These are phyloP conservation scores for Ceratobasidium sp. DNA, from an alignment of 1,284 basidiomycete species.

Conservation along the genomic window DNA sequence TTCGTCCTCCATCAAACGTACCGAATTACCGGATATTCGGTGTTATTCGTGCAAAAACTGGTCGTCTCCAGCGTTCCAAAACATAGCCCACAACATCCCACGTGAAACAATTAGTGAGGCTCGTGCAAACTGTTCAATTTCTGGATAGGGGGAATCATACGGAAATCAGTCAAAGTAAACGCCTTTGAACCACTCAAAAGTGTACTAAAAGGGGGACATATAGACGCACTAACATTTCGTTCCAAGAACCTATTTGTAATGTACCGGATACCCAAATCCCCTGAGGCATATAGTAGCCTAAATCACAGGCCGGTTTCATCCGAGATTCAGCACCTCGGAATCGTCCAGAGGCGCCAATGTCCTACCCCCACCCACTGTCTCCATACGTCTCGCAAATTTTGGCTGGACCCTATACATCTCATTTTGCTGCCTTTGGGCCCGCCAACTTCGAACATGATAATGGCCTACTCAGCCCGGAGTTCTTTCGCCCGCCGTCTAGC, in stretches of 20 bases:
- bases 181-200: neutral
- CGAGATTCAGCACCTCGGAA: conserved; percentile 8
- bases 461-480: too few relatives aligned
- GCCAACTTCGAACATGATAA: too few relatives aligned
- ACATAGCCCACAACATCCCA: neutral
- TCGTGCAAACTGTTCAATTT: neutral
- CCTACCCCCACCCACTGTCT: too few relatives aligned
- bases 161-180: conserved; percentile 6
- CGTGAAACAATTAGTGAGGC: neutral
- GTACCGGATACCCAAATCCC: neutral
- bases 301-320: neutral
- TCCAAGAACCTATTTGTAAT: neutral
- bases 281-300: neutral
- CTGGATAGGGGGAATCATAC: neutral
- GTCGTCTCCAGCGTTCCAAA: neutral
- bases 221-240: conserved; percentile 17
- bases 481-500: too few relatives aligned
- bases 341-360: too few relatives aligned
- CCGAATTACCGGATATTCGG: neutral
- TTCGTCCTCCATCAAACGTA: neutral
- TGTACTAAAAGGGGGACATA: neutral
- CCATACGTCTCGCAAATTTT: too few relatives aligned
- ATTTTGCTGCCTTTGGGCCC: too few relatives aligned
- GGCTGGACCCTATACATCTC: too few relatives aligned
- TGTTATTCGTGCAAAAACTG: neutral